Evolutionary conservation across 73 alveolate genomes (phyloP).

Genomic region (Blepharisma stoltei): DNA sequence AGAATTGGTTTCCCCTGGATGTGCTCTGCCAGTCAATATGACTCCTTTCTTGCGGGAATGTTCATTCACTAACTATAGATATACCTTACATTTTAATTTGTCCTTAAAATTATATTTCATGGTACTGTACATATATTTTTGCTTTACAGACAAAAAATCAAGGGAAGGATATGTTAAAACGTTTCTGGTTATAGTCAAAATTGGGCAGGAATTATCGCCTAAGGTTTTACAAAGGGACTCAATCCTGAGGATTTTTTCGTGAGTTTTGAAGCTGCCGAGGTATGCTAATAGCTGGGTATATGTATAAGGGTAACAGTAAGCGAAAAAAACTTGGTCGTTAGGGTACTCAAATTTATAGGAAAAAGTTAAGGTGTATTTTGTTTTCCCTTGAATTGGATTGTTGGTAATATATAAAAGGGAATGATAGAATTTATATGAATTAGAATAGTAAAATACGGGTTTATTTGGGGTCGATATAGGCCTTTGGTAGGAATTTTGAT

Average conservation of each 20-base stretch:
- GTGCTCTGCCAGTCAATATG: slow-evolving; percentile 70
- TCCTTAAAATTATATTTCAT: slow-evolving; percentile 43
- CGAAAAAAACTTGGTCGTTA: slow-evolving; percentile 79
- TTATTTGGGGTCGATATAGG: slow-evolving; percentile 38
- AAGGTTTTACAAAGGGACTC: slow-evolving; percentile 72
- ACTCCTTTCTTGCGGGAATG: slow-evolving; percentile 45
- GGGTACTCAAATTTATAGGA: slow-evolving; percentile 59
- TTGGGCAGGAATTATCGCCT: slow-evolving; percentile 79
- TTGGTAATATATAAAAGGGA: no score
- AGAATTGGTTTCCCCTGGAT: slow-evolving; percentile 89
- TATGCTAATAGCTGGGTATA: slow-evolving; percentile 63
- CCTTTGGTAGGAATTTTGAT: slow-evolving; percentile 33
- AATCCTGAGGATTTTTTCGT: slow-evolving; percentile 34
- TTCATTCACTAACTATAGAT: not conserved
- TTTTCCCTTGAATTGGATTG: no score
- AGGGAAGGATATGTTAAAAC: slow-evolving; percentile 54
- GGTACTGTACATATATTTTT: slow-evolving; percentile 27
- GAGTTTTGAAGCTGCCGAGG: slow-evolving; percentile 18
- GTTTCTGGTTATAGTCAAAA: slow-evolving; percentile 67
- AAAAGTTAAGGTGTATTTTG: slow-evolving; percentile 76
- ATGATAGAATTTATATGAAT: no score
- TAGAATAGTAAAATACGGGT: slow-evolving; percentile 50
- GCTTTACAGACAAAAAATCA: slow-evolving; percentile 70
- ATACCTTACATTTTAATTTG: not conserved
- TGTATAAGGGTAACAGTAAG: slow-evolving; percentile 80